Evolutionary conservation across 495 filamentous ascomycete species (phyloP), one percentile per base, ranked within the genome.

Genomic region (Terfezia claveryi): DNA sequence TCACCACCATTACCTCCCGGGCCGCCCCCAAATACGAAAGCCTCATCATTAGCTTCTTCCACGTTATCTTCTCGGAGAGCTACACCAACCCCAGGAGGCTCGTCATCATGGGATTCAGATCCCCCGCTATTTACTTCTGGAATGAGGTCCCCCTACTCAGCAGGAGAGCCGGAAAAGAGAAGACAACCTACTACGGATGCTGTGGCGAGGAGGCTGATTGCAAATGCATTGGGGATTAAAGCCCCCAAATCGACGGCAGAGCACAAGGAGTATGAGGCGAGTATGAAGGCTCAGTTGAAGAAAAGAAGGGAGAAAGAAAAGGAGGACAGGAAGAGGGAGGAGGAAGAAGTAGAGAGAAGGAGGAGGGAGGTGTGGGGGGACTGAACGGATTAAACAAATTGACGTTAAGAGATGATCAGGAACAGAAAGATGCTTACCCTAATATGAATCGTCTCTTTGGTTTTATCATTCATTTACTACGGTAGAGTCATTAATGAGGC

Each of bases 201-300:
- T 2, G 85, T 89, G 49, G 91, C 91, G 27, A 76, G 82, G 55
- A 74, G 91, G 59, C 73, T 98, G 80, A 95, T 98, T 64, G 86
- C 87, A 0, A 84, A 79, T 23, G 91, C 82, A 7, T 70, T 98
- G 61, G 91, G 91, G 5, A 77, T 96, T 44, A 76, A 78, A 57
- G 77, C 84, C 36, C 41, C 41, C 14, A 82, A 77, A 71, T 74
- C 75, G 64, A 95, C 83, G 10, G 86, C 93, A 63, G 89, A 95
- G 69, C 81, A 94, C 73, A 72, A 73, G 56, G 82, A 83, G 58
- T 98, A 94, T 66, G 91, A 98, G 63, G 73, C 74, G 53, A 80
- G 85, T 10, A 69, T 88, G 51, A 81, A 81, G 65, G 85, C 92
- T 69, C 85, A 86, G 70, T 88, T 94, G 73, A 77, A 77, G 55